phyloP scores from a whole-genome alignment of 495 filamentous ascomycete species.

The Amorphotheca resinae region DNA sequence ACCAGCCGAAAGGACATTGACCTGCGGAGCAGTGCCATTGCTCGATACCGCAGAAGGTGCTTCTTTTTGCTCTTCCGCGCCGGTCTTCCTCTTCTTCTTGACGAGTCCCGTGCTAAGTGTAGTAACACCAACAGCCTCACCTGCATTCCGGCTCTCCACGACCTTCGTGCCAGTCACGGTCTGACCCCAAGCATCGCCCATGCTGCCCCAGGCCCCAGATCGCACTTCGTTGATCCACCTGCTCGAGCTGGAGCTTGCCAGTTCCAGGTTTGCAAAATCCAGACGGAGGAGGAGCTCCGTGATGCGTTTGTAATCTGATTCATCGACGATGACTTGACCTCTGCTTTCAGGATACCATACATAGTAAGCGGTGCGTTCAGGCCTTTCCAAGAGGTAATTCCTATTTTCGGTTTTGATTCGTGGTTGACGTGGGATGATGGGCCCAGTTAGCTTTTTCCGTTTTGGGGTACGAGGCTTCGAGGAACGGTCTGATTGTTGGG shows the following conservation, averaged over 20 bases:
- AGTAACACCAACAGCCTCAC: constrained; percentile 18
- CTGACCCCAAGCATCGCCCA: constrained; percentile 23
- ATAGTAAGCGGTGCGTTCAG: constrained; percentile 45
- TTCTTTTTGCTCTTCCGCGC: constrained; percentile 6
- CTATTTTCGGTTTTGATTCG: constrained; percentile 41
- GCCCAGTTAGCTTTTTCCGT: constrained; percentile 34
- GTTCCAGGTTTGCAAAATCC: constrained; percentile 63
- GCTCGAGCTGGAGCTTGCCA: constrained; percentile 55
- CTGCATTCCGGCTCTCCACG: constrained; percentile 5
- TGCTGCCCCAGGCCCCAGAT: constrained; percentile 35
- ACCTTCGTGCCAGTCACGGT: constrained; percentile 15
- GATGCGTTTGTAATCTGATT: constrained; percentile 63
- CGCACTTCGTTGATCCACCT: constrained; percentile 52
- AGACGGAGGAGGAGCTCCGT: constrained; percentile 69
- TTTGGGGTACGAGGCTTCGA: background rate
- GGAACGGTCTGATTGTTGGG: background rate
- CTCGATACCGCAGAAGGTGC: background rate
- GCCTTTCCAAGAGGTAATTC: constrained; percentile 25
- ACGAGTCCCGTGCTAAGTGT: constrained; percentile 22
- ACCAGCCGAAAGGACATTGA: constrained; percentile 45
- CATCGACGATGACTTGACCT: constrained; percentile 56
- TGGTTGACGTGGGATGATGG: constrained; percentile 40
- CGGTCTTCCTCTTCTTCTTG: constrained; percentile 24
- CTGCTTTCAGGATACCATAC: constrained; percentile 55
- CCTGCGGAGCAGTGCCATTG: constrained; percentile 18